Conservation (phyloP, 345 rosid genomes). For the Aquilaria yunnanensis region DNA sequence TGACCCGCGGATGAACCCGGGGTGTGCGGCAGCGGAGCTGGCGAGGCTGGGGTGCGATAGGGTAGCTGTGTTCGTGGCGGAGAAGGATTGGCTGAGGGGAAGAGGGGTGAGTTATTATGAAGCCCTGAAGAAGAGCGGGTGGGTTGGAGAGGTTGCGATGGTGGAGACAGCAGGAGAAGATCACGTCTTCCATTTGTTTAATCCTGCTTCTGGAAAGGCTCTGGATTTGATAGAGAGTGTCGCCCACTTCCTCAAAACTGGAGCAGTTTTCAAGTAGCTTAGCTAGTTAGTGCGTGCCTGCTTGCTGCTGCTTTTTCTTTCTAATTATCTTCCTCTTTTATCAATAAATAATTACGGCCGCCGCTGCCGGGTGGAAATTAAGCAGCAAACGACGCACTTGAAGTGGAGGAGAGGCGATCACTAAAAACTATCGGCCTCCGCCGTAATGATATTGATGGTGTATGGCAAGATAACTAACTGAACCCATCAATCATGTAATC, state of each 20-base stretch:
- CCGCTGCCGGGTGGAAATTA: too few species aligned
- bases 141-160: slow-evolving; percentile 25
- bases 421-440: too few species aligned
- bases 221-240: not conserved
- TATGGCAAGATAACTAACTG: too few species aligned
- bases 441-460: too few species aligned
- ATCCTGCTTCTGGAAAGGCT: not conserved
- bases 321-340: too few species aligned
- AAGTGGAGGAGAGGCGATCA: too few species aligned
- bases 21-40: slow-evolving; percentile 20
- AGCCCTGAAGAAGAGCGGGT: slow-evolving; percentile 25
- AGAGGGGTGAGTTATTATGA: slow-evolving; percentile 27
- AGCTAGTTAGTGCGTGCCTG: too few species aligned
- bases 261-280: too few species aligned
- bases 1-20: slow-evolving; percentile 36
- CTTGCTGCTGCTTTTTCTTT: too few species aligned
- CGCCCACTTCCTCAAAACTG: not conserved
- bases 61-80: slow-evolving; percentile 37
- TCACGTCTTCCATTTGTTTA: slow-evolving; percentile 21
- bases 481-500: too few species aligned
- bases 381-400: too few species aligned
- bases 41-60: slow-evolving; percentile 24
- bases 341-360: too few species aligned
- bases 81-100: slow-evolving; percentile 27
- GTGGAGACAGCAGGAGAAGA: slow-evolving; percentile 18